phyloP scores from a whole-genome alignment of 1,139 yeast genomes.

The Yamadazyma atmosphaerica region DNA sequence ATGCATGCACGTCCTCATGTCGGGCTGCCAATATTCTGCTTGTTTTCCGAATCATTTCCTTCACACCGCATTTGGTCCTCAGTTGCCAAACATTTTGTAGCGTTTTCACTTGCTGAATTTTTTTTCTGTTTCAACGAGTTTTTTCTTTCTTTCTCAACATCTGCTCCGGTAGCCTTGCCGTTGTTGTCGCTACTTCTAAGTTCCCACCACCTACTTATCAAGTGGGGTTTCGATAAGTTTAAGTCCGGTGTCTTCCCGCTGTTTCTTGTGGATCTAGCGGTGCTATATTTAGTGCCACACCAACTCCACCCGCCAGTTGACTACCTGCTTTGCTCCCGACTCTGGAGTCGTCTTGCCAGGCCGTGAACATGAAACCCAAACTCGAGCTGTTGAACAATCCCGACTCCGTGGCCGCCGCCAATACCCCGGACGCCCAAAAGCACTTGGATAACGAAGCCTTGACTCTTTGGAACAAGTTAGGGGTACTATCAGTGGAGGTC shows the following conservation, averaged over 20 bases:
- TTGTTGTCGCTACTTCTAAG: neutral
- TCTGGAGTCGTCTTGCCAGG: too few relatives aligned
- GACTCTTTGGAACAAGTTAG: conserved; percentile 10
- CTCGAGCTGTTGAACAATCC: neutral
- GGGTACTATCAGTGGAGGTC: conserved; percentile 8
- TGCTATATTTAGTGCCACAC: too few relatives aligned
- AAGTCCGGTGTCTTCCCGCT: too few relatives aligned
- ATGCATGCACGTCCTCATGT: neutral
- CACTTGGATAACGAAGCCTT: neutral
- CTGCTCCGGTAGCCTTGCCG: too few relatives aligned
- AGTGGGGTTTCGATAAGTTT: too few relatives aligned
- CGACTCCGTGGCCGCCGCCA: neutral
- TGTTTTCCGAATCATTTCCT: neutral
- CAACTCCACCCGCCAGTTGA: too few relatives aligned
- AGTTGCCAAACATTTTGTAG: neutral
- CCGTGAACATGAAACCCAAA: neutral
- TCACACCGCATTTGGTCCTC: too few relatives aligned
- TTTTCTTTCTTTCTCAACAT: too few relatives aligned
- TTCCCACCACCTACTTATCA: neutral
- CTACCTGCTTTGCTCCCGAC: too few relatives aligned
- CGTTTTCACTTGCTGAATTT: neutral
- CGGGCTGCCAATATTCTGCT: neutral
- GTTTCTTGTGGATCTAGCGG: too few relatives aligned
- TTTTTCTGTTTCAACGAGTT: neutral
- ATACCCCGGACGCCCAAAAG: neutral